phyloP scores from a whole-genome alignment of 176 grass and related monocot species.

The Cenchrus purpureus region DNA sequence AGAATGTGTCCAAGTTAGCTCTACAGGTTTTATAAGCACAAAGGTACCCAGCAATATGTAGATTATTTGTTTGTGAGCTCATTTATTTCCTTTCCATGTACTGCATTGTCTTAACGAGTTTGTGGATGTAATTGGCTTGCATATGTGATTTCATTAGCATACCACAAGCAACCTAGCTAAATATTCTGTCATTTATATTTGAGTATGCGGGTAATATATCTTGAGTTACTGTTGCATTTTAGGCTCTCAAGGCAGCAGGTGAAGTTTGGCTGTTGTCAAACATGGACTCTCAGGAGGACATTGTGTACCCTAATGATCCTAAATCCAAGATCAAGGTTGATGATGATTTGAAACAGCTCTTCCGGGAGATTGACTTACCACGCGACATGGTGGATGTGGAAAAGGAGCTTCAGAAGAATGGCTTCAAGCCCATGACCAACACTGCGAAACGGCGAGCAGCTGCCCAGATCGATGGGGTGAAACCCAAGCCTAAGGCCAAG shows the following conservation, averaged over 20 bases:
- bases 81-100: constrained; percentile 5
- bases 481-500: constrained; percentile 69
- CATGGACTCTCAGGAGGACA: constrained; percentile 94
- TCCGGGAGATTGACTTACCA: constrained; percentile 64
- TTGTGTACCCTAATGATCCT: constrained; percentile 85
- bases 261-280: constrained; percentile 85
- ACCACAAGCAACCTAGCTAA: background rate
- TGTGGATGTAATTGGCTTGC: background rate
- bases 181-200: background rate
- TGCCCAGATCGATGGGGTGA: constrained; percentile 53
- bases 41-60: background rate
- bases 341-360: constrained; percentile 79
- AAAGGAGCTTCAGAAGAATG: constrained; percentile 87
- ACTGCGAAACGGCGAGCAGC: constrained; percentile 62
- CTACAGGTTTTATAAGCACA: background rate
- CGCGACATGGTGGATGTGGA: constrained; percentile 83
- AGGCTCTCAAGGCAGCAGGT: constrained; percentile 73
- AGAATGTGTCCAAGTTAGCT: background rate
- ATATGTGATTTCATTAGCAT: background rate
- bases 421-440: constrained; percentile 81
- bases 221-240: constrained; percentile 17
- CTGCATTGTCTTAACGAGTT: background rate
- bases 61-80: background rate
- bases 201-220: background rate
- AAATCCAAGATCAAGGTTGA: constrained; percentile 73